Conservation (phyloP, 345 rosid genomes). For the Boechera retrofracta region DNA sequence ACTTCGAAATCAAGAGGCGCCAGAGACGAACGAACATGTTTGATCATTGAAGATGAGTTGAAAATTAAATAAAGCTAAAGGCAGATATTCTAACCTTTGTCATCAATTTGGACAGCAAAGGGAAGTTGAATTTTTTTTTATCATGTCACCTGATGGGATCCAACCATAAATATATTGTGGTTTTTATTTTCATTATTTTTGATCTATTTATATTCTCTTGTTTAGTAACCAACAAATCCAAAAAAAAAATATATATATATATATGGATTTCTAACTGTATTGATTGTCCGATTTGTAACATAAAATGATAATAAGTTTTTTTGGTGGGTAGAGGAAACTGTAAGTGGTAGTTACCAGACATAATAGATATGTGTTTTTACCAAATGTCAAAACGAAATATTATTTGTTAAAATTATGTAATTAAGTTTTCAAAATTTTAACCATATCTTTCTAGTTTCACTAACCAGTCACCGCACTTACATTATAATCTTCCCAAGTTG, state of each 20-base stretch:
- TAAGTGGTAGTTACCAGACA: no score
- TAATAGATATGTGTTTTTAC: no score
- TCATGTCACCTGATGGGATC: constrained; percentile 43
- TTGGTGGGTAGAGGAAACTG: no score
- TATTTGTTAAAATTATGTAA: no score
- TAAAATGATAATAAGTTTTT: no score
- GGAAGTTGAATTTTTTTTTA: constrained; percentile 6
- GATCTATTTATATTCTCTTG: no score
- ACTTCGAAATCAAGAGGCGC: constrained; percentile 28
- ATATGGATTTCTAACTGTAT: no score
- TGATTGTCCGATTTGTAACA: no score
- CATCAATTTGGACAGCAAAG: constrained; percentile 34
- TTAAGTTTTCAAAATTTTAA: not conserved
- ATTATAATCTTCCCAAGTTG: constrained; percentile 6
- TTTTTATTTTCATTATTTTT: no score
- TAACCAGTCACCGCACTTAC: not conserved
- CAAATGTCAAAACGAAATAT: no score
- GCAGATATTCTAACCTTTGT: constrained; percentile 34
- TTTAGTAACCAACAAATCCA: no score
- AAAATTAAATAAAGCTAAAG: constrained; percentile 13
- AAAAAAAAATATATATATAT: no score
- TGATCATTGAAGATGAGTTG: constrained; percentile 13
- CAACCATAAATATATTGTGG: constrained; percentile 25
- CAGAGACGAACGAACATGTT: constrained; percentile 15
- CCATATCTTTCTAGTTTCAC: not conserved